Conservation (phyloP, 2,329 filamentous ascomycete species). For the Pezicula neosporulosa region DNA sequence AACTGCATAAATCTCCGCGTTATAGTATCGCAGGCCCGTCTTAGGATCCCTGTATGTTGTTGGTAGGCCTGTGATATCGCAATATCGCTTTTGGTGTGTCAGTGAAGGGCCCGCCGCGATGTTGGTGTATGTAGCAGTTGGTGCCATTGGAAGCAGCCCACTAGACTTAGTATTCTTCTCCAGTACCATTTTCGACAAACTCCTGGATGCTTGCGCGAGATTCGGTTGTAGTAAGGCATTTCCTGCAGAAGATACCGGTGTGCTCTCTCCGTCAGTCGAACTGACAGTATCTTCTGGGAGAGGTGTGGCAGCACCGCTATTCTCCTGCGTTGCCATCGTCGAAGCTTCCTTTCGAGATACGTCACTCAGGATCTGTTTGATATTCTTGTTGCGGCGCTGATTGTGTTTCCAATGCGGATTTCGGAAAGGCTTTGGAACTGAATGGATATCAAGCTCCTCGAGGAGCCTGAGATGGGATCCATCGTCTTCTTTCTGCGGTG, state of each 20-base stretch:
- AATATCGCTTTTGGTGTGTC: conserved; percentile 83
- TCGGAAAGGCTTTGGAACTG: conserved; percentile 83
- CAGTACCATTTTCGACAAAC: conserved; percentile 80
- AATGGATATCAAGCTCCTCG: conserved; percentile 87
- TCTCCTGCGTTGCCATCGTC: conserved; percentile 74
- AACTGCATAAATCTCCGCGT: conserved; percentile 85
- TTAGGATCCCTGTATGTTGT: conserved; percentile 94
- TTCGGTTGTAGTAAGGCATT: conserved; percentile 53
- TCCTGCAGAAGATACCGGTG: conserved; percentile 42
- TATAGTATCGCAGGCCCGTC: conserved; percentile 86
- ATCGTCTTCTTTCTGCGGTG: conserved; percentile 41
- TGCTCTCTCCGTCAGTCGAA: conserved; percentile 40
- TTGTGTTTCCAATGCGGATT: conserved; percentile 88
- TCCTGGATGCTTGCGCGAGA: conserved; percentile 85
- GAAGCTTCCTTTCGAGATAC: conserved; percentile 88
- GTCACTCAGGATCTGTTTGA: conserved; percentile 93
- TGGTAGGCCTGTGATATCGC: conserved; percentile 91
- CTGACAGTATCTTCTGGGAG: conserved; percentile 46
- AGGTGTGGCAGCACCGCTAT: conserved; percentile 76
- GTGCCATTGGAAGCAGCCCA: conserved; percentile 38
- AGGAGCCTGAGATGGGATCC: conserved; percentile 83
- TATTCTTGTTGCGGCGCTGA: conserved; percentile 96
- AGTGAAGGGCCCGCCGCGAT: conserved; percentile 92
- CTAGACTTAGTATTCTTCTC: conserved; percentile 68
- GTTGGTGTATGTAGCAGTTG: conserved; percentile 86